phyloP scores from a whole-genome alignment of 2,329 filamentous ascomycete genomes.

The Lecanosticta acicola region DNA sequence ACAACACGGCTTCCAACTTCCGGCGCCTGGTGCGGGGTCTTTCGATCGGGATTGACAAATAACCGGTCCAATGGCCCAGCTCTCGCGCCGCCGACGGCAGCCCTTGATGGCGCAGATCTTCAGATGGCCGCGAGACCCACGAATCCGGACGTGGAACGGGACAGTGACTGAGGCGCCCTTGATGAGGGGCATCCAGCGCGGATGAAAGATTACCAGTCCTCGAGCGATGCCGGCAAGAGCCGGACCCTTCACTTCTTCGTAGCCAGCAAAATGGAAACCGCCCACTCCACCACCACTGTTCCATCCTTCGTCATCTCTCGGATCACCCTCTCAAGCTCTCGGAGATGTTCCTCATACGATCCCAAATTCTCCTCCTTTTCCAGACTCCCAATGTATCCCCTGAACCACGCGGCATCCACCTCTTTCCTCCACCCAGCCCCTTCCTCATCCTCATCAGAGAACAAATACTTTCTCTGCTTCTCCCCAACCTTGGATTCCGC shows the following conservation, averaged over 20 bases:
- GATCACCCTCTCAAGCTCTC: not conserved
- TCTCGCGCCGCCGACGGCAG: not conserved
- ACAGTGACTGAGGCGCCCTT: too few relatives aligned
- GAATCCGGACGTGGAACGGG: too few relatives aligned
- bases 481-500: not conserved
- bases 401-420: not conserved
- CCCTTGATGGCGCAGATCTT: not conserved
- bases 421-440: constrained; percentile 2
- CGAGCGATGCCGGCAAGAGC: not conserved
- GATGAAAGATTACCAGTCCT: not conserved
- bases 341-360: not conserved
- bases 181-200: too few relatives aligned
- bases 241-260: not conserved
- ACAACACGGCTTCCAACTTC: not conserved
- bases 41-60: not conserved
- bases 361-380: not conserved
- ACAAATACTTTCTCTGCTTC: constrained; percentile 5
- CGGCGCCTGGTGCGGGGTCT: not conserved
- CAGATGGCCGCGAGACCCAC: not conserved
- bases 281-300: constrained; percentile 1
- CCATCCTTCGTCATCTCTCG: not conserved
- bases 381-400: not conserved
- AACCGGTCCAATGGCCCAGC: not conserved
- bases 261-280: not conserved
- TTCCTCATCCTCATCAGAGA: not conserved